A percentile compares a stretch with the other conserved stretches of the same genome.
These are phyloP conservation scores for Olyra latifolia DNA, from an alignment of 176 grass and related monocot genomes.

Conservation along the genomic window DNA sequence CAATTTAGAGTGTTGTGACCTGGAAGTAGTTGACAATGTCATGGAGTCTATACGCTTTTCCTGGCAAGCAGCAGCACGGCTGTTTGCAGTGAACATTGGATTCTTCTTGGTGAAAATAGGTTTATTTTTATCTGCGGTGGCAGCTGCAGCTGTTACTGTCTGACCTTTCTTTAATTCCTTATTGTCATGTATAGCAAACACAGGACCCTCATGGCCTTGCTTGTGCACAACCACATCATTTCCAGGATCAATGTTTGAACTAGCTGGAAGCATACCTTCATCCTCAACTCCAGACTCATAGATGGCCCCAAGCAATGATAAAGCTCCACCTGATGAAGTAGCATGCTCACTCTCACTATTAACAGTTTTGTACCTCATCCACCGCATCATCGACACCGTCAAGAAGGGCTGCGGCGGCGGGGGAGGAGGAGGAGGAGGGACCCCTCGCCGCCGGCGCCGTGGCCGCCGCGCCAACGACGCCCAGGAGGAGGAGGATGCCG, in stretches of 20 bases:
- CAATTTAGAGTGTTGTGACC: conserved; percentile 28
- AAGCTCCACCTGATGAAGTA: conserved; percentile 44
- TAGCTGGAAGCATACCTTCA: conserved; percentile 36
- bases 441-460: conserved; percentile 27
- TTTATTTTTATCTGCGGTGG: conserved; percentile 49
- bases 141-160: not conserved
- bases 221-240: conserved; percentile 31
- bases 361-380: conserved; percentile 54
- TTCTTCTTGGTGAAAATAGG: conserved; percentile 67
- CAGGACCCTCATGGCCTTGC: conserved; percentile 15
- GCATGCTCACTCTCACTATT: conserved; percentile 18
- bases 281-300: conserved; percentile 86
- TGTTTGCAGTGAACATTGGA: conserved; percentile 29
- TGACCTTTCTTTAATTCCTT: conserved; percentile 36
- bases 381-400: conserved; percentile 90
- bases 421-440: not conserved
- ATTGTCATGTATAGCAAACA: conserved; percentile 22
- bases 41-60: conserved; percentile 46
- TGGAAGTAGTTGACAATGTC: not conserved
- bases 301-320: conserved; percentile 83
- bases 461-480: not conserved
- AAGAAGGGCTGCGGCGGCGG: conserved; percentile 42
- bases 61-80: conserved; percentile 24
- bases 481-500: too few species aligned
- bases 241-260: conserved; percentile 13